Base-by-base conservation (phyloP, 1,284 basidiomycete species). In the Thecaphora thlaspeos region DNA sequence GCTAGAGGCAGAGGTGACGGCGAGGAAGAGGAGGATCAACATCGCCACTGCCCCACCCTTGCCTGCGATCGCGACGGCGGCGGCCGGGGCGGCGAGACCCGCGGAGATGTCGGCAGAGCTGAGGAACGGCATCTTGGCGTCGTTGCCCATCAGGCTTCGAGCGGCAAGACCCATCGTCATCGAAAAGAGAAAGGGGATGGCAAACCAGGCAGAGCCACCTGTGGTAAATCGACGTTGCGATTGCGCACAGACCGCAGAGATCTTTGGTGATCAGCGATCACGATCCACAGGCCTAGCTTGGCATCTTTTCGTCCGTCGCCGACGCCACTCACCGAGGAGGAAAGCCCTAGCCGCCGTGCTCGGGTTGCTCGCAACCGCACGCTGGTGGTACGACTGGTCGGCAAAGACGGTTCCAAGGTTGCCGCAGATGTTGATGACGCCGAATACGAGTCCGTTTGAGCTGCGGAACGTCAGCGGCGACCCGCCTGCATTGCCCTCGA, bases 341-440 rank as follows among this genome's bases (percentile, higher is more conserved):
- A 91, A 95, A 0, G 89, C 91, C 76, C 89, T 89, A 43, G 91
- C 89, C 23, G 87, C 88, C n/a, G 84, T 87, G 1, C 84, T 85
- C 0, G 90, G 91, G 24, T 86, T 82, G 53, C 86, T 87, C 0
- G 91, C 91, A 69, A 94, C 91, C 2, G 90, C 90, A 30, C 90
- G 84, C 77, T 93, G 90, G 86, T 75, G 74, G 54, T 79, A 80
- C 39, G 76, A 76, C 71, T 83, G 82, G 57, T 89, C 88, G 69
- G 85, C 83, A 77, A 88, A 89, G 4, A 90, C 89, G 9, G 66
- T 68, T 0, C 58, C 70, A 0, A 77, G 49, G 41, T 75, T 73
- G 11, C 73, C 68, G 48, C 52, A 54, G n/a, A 83, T 84, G 77
- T 91, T 92, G 79, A 93, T 88, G 11, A 92, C 85, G 22, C 90